Evolutionary conservation across 2,329 filamentous ascomycete species (phyloP).

Genomic region (Apiospora saccharicola): DNA sequence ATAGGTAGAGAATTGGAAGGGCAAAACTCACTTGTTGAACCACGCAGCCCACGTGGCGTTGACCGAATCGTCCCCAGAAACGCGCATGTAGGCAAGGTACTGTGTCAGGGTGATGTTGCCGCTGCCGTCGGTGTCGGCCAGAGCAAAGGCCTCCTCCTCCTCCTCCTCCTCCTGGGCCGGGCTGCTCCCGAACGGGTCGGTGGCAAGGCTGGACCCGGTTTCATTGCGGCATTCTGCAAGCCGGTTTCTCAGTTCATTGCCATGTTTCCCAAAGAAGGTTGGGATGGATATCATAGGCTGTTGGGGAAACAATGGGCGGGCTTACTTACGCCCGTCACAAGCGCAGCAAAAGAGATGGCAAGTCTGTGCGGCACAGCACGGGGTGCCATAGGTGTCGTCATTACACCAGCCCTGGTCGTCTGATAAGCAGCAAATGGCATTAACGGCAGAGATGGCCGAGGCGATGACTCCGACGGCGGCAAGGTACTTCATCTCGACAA

Average conservation of each 20-base stretch:
- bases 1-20: not conserved
- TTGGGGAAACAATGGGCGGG: not conserved
- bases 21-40: slow-evolving; percentile 20
- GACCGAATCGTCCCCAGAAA: not conserved
- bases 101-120: slow-evolving; percentile 7
- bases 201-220: not conserved
- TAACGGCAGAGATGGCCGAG: not conserved
- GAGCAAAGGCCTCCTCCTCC: not conserved
- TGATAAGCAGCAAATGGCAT: not conserved
- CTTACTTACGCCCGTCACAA: not conserved
- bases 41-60: not conserved
- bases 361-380: not conserved
- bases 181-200: not conserved
- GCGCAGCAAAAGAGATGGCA: slow-evolving; percentile 9
- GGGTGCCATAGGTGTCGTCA: not conserved
- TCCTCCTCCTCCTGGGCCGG: not conserved
- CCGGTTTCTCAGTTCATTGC: too few relatives aligned
- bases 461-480: not conserved
- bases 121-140: not conserved
- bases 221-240: not conserved
- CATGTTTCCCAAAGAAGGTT: too few relatives aligned
- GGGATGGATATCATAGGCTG: not conserved
- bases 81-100: slow-evolving; percentile 16
- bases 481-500: not conserved
- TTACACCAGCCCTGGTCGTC: not conserved